phyloP scores from a whole-genome alignment of 768 basidiomycete genomes.

The Pleurotus giganteus region DNA sequence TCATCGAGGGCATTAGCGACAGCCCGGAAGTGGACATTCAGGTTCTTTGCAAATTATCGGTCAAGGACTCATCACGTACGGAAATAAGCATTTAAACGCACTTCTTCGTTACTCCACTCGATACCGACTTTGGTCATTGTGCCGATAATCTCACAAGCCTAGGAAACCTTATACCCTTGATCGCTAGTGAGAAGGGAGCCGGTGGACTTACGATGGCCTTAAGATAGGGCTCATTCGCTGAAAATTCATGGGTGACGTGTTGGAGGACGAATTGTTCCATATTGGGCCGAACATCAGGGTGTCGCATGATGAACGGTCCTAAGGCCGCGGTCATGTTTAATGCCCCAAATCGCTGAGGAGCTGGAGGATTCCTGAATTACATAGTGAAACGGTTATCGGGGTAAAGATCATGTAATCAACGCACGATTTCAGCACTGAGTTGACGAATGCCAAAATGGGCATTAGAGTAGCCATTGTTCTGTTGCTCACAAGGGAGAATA shows the following conservation, averaged over 20 bases:
- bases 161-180: slow-evolving; percentile 1
- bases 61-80: neutral
- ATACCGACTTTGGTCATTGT: slow-evolving; percentile 71
- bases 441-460: slow-evolving; percentile 77
- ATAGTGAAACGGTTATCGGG: neutral
- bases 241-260: slow-evolving; percentile 74
- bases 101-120: slow-evolving; percentile 63
- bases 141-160: slow-evolving; percentile 83
- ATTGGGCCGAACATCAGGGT: slow-evolving; percentile 72
- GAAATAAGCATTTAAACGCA: slow-evolving; percentile 23
- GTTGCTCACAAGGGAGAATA: slow-evolving; percentile 74
- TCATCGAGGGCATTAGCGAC: slow-evolving; percentile 73
- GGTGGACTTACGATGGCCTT: slow-evolving; percentile 63
- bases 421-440: slow-evolving; percentile 66
- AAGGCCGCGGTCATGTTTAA: slow-evolving; percentile 80
- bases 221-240: slow-evolving; percentile 65
- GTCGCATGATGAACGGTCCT: slow-evolving; percentile 78
- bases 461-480: slow-evolving; percentile 82
- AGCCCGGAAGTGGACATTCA: slow-evolving; percentile 62
- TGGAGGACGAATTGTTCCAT: slow-evolving; percentile 78
- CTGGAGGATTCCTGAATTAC: slow-evolving; percentile 35
- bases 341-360: slow-evolving; percentile 79
- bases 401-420: slow-evolving; percentile 22
- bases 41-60: slow-evolving; percentile 38
- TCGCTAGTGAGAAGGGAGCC: neutral